Evolutionary conservation across 139 green algal genomes (phyloP).

Genomic region (Yamagishiella unicocca): DNA sequence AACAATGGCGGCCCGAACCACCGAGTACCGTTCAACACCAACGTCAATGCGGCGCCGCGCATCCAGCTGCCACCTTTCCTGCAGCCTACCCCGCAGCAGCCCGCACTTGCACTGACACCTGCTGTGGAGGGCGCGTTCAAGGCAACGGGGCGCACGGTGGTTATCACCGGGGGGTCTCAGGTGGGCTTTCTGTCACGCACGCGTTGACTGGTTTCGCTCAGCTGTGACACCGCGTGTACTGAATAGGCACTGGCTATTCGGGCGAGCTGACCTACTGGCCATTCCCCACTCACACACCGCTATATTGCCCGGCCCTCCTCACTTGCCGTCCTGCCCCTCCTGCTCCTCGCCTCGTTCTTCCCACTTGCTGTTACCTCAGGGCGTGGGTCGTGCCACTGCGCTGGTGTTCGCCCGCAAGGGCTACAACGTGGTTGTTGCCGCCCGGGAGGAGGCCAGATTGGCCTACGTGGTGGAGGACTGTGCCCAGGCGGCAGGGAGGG

Average conservation of each 20-base stretch:
- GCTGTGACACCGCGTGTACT: too few species aligned
- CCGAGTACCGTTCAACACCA: conserved; percentile 32
- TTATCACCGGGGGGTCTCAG: conserved; percentile 68
- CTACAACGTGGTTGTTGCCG: conserved; percentile 69
- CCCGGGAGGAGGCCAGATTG: conserved; percentile 53
- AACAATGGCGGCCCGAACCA: background rate
- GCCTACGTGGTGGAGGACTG: conserved; percentile 59
- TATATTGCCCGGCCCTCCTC: background rate
- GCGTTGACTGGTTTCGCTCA: too few species aligned
- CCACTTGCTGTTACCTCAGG: too few species aligned
- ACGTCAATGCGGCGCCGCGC: conserved; percentile 23
- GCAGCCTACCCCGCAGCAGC: background rate
- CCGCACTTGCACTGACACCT: conserved; percentile 1
- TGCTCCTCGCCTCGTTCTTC: too few species aligned
- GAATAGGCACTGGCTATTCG: too few species aligned
- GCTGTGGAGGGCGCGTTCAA: conserved; percentile 56
- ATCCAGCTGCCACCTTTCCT: conserved; percentile 36
- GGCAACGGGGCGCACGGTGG: conserved; percentile 59
- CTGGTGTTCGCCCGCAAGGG: conserved; percentile 65
- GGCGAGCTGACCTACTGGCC: background rate
- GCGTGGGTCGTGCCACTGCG: conserved; percentile 61
- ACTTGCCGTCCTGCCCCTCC: too few species aligned
- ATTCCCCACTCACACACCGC: background rate
- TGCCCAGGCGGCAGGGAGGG: conserved; percentile 26
- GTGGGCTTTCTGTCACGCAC: too few species aligned